Base-by-base conservation (phyloP, 2,329 filamentous ascomycete species). In the Botrytis sinoallii region DNA sequence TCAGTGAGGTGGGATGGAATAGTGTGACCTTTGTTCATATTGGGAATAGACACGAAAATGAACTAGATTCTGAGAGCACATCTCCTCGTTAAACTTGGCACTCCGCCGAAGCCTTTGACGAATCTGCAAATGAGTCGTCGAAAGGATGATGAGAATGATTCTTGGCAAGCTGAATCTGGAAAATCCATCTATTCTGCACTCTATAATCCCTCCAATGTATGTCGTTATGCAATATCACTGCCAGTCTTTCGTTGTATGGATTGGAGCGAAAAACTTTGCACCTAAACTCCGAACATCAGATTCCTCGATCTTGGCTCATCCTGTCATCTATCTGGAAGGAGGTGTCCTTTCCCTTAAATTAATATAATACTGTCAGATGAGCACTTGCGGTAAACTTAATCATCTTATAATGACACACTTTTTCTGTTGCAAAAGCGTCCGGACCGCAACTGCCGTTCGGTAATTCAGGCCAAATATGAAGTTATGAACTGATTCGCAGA, bases 381-480 rank as follows among this genome's bases (percentile, higher is more conserved):
- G 42, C 67, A 70, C n/a, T 18, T n/a, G 32, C 52, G 42, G 29
- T 22, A 35, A 16, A 29, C n/a, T 46, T 38, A 35, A 44, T 60
- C 20, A 18, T 44, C 38, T 29, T 35, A 44, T 42, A 25, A 57
- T 44, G 38, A 25, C 57, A 10, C 8, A 25, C 32, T 6, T 61
- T 32, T 10, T 7, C 8, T 22, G 6, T 16, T 44, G 10, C 16
- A 40, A n/a, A 25, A 60, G 42, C 29, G 4, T 16, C 52, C 52
- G 67, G 67, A 70, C 52, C 67, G 67, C 57, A 57, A 59, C 67
- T 70, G 55, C 67, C 67, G 57, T 46, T 71, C 25, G 32, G 40
- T 25, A 67, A 55, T 72, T 68, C 61, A 72, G 70, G 70, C 70
- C 70, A 72, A 72, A 68, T 67, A n/a, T 44, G 12, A 44, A n/a